Base-by-base conservation (phyloP, 2,329 filamentous ascomycete species). In the Pestalotiopsis sp. region DNA sequence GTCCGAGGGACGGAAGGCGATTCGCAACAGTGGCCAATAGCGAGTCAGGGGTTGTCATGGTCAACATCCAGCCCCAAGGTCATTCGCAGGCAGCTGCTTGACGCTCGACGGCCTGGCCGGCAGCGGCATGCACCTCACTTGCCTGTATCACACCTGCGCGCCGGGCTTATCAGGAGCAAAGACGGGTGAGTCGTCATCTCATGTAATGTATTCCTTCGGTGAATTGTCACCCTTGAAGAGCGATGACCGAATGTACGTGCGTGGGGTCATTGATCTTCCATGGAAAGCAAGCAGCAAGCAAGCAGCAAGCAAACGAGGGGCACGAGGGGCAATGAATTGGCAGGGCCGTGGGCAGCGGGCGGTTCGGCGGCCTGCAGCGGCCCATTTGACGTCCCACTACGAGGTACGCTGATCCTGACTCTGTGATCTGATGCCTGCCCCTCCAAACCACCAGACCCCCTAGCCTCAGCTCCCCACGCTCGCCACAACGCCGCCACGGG, bases 1-100 rank as follows among this genome's bases (percentile, higher is more conserved):
- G 62, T 64, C 62, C 62, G 62, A 64, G 23, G 62, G 39, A 64
- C 62, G 62, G 62, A 64, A 64, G 39, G 60, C 57, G 57, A 39
- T 41, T 63, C 20, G 60, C 13, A 45, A 23, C 20, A 23, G 62
- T 31, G 36, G 62, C 62, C 62, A 64, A 64, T 64, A 17, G 39
- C 20, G 62, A 49, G 20, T 56, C 39, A 36, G 62, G 23, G n/a
- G n/a, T 49, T 64, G 36, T 52, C 62, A 64, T 64, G 27, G 38
- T 36, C 23, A 36, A 45, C 13, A 25, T 17, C 39, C n/a, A 41
- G n/a, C 11, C 59, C 14, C 11, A 12, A 62, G 45, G 9, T 52
- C 45, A 52, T 52, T 52, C n/a, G 45, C 17, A 52, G 45, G 45
- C 45, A 12, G 45, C n/a, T 52, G 17, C 45, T 52, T 9, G 17